Base-by-base conservation (phyloP, 176 grass and related monocot genomes). In the Aegilops longissima region DNA sequence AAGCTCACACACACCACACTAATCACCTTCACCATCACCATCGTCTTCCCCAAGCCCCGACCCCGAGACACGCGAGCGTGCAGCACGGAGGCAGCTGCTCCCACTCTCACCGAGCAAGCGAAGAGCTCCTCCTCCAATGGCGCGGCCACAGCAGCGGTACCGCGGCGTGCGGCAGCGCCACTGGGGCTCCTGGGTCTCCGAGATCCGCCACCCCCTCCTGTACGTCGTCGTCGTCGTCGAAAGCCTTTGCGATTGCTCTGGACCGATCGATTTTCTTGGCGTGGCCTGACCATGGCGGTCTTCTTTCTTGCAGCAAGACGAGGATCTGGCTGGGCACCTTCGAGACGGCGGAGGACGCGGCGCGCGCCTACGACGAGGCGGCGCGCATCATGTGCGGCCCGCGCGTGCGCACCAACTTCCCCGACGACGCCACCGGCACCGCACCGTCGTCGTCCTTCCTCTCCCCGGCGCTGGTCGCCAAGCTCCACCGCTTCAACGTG, bases 111-210 rank as follows among this genome's bases (percentile, higher is more conserved):
- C 17, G 14, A 86, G 51, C 66, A 74, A 74, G 33, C 35, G 29
- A 2, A n/a, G 16, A 6, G 18, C 64, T 49, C 9, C 24, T 30
- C 9, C 65, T 9, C 0, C 61, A 77, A 96, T 97, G 94, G 90
- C 87, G 3, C 86, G 90, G 78, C 81, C 87, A 31, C 92, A 94
- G 80, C 94, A 97, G 18, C 87, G 94, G 52, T 97, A 94, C n/a
- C 94, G 92, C 23, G 94, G 94, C 17, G 94, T 97, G 13, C 85
- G 97, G 61, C 97, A 99, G 67, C 97, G 97, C 80, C 94, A 99
- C 54, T 99, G 97, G 97, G 97, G 97, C 10, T 99, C 97, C 84
- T 99, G 97, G 97, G 97, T 99, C 76, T 99, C 97, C n/a, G 97
- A 99, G 85, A 99, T 99, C 54, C 92, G 97, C 73, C 97, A 99